Base-by-base conservation (phyloP, 805 yeast genomes). In the Sungouiozyma ichnusensis region DNA sequence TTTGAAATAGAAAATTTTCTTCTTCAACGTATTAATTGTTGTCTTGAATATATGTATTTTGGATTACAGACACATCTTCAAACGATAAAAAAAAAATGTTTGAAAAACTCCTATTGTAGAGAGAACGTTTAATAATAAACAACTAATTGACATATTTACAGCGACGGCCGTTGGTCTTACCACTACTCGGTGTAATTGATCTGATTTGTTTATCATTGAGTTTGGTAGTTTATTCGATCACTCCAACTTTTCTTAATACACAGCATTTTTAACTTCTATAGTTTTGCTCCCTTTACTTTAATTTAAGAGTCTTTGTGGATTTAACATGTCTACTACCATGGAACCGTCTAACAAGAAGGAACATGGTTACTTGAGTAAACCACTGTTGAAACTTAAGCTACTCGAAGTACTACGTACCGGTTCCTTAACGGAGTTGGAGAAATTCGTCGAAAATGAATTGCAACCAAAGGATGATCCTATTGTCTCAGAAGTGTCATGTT, bases 381-480 rank as follows among this genome's bases (percentile, higher is more conserved):
- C 84, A 4, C 62, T 81, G 37, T 60, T 79, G 44, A 72, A 81
- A 52, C 65, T 81, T 41, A 80, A 79, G 55, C 60, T 81, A 1
- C 61, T 81, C 35, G 86, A 80, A 48, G 74, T 76, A 17, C 63
- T 81, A 38, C 66, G 85, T 40, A 54, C 57, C 31, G 58, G 57
- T 3, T 44, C 51, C 24, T 54, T 58, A 33, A 44, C 46, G 3
- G 40, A 51, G 19, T 46, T 60, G 16, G 41, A 51, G 18, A 31
- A 45, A 13, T 44, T 58, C 2, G 37, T 57, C 2, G 33, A 40
- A 7, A 41, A 36, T 3, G 42, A 47, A 11, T 45, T 48, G 16
- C 38, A 35, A 14, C 49, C 52, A 2, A 42, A 36, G 13, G 46
- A 44, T 31, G 69, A 65, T 33, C 58, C 67, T 4, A 27, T 20